Evolutionary conservation across 2,329 filamentous ascomycete genomes (phyloP).

Genomic region (Berkeleyomyces basicola): DNA sequence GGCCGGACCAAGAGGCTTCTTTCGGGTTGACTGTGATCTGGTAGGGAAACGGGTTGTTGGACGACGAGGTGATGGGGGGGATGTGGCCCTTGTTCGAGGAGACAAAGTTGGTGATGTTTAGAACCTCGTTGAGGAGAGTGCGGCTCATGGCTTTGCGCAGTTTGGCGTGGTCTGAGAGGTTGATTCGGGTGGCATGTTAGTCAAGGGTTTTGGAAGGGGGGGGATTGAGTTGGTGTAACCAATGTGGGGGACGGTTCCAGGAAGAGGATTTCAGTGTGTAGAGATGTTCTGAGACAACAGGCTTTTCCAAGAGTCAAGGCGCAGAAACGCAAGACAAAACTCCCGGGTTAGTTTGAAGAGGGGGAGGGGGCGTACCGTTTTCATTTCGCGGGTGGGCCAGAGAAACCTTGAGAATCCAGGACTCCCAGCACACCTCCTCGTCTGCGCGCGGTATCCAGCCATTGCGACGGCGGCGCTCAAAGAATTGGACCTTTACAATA

Average conservation of each 20-base stretch:
- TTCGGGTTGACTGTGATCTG: constrained; percentile 81
- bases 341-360: constrained; percentile 4
- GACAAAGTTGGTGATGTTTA: constrained; percentile 79
- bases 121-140: constrained; percentile 67
- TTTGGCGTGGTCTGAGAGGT: constrained; percentile 58
- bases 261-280: background rate
- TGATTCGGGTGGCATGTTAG: background rate
- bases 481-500: constrained; percentile 78
- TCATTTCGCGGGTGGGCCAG: constrained; percentile 80
- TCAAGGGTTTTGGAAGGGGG: background rate
- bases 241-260: background rate
- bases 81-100: constrained; percentile 91
- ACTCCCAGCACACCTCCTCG: constrained; percentile 94
- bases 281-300: background rate
- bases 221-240: background rate
- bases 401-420: constrained; percentile 88
- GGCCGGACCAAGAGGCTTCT: constrained; percentile 52
- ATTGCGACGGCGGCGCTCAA: constrained; percentile 78
- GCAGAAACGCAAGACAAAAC: background rate
- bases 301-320: background rate
- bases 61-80: constrained; percentile 87
- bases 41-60: constrained; percentile 89
- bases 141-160: constrained; percentile 83
- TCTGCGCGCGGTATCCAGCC: constrained; percentile 64
- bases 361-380: constrained; percentile 43